A percentile compares a stretch with the other conserved stretches of the same genome.
Evolutionary conservation across 2,329 filamentous ascomycete species (phyloP).

Genomic region (Aspergillus caelatus): DNA sequence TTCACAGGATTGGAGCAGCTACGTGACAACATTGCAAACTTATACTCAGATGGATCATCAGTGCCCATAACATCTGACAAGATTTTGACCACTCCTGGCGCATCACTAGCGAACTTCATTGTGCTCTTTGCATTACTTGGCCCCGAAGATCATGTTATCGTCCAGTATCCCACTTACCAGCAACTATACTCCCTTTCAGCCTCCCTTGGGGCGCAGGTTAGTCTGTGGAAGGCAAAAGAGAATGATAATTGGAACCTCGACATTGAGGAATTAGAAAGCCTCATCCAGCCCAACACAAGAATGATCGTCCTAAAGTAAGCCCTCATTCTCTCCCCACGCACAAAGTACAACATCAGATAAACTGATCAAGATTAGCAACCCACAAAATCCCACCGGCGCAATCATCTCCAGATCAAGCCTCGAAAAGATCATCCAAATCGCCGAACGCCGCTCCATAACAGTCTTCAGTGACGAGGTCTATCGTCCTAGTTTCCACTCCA

Average conservation of each 20-base stretch:
- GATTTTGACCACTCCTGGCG: conserved; percentile 76
- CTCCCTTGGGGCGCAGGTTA: conserved; percentile 76
- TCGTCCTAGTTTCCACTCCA: conserved; percentile 76
- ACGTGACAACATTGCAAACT: conserved; percentile 32
- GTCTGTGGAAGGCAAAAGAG: conserved; percentile 71
- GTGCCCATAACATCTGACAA: conserved; percentile 60
- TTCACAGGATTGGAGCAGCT: conserved; percentile 25
- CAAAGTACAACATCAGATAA: conserved; percentile 57
- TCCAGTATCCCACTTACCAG: conserved; percentile 87
- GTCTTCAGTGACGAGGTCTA: conserved; percentile 81
- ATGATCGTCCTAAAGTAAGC: conserved; percentile 65
- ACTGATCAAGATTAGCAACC: conserved; percentile 65
- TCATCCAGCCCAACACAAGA: conserved; percentile 58
- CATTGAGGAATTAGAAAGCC: conserved; percentile 63
- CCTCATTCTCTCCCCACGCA: conserved; percentile 55
- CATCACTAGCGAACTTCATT: conserved; percentile 80
- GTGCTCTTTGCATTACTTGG: conserved; percentile 72
- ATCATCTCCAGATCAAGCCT: conserved; percentile 65
- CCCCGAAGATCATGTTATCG: conserved; percentile 79
- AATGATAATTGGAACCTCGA: conserved; percentile 69
- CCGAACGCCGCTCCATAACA: conserved; percentile 62
- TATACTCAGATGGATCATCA: conserved; percentile 54
- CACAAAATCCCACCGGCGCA: conserved; percentile 79
- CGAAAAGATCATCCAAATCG: conserved; percentile 63
- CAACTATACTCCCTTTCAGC: conserved; percentile 77